phyloP scores from a whole-genome alignment of 345 rosid genomes.

The Odontarrhena argentea region DNA sequence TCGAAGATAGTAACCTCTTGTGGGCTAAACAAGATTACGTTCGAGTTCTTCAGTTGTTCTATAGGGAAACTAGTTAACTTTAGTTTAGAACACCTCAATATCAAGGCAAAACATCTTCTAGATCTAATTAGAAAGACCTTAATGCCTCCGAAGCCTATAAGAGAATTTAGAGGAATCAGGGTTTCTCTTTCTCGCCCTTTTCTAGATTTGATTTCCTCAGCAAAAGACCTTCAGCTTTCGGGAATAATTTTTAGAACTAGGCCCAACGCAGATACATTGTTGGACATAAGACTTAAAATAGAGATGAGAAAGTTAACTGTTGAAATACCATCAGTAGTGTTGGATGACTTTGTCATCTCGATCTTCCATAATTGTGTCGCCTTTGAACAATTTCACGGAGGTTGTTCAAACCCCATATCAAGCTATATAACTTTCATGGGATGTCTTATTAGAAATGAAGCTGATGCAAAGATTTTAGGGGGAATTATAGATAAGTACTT shows the following conservation, averaged over 20 bases:
- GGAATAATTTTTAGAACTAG: no score
- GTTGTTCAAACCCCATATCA: slow-evolving; percentile 37
- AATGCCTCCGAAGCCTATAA: no score
- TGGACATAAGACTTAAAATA: slow-evolving; percentile 39
- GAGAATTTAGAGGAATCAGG: no score
- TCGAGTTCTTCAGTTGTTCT: slow-evolving; percentile 40
- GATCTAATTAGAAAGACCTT: slow-evolving; percentile 36
- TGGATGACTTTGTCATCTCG: slow-evolving; percentile 46
- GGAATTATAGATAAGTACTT: slow-evolving; percentile 50
- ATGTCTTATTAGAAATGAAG: slow-evolving; percentile 46
- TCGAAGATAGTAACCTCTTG: slow-evolving; percentile 19
- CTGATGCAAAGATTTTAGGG: slow-evolving; percentile 33
- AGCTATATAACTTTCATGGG: slow-evolving; percentile 56
- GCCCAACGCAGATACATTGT: no score
- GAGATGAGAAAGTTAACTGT: slow-evolving; percentile 35
- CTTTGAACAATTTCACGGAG: slow-evolving; percentile 49
- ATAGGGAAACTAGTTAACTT: no score
- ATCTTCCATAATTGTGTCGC: slow-evolving; percentile 53
- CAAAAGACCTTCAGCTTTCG: no score
- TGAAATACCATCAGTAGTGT: slow-evolving; percentile 44
- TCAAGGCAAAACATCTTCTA: slow-evolving; percentile 44
- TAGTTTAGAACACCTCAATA: background rate
- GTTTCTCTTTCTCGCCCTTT: no score
- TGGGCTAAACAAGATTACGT: slow-evolving; percentile 42
- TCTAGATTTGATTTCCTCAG: no score